Percentiles rank a stretch among this genome's conserved stretches.
Evolutionary conservation across 2,329 filamentous ascomycete genomes (phyloP).

Genomic region (Xylaria sp.): DNA sequence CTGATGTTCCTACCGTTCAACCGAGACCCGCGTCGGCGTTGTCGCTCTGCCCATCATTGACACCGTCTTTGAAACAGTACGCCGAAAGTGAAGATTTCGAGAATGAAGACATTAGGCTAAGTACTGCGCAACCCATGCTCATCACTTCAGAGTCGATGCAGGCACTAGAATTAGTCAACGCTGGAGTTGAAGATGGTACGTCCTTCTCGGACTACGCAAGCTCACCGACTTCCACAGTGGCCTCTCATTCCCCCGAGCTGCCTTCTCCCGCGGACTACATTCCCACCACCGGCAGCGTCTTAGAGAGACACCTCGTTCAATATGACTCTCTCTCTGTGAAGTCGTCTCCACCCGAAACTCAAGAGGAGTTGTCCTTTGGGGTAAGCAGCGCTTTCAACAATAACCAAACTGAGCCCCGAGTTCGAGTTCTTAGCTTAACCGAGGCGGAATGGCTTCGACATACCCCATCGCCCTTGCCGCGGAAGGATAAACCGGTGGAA

Average conservation of each 20-base stretch:
- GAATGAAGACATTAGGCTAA: constrained; percentile 47
- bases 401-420: constrained; percentile 19
- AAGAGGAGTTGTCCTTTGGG: constrained; percentile 29
- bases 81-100: constrained; percentile 50
- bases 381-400: constrained; percentile 27
- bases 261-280: constrained; percentile 47
- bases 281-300: constrained; percentile 48
- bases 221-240: constrained; percentile 44
- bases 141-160: constrained; percentile 47
- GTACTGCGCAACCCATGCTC: constrained; percentile 46
- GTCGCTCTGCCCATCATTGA: constrained; percentile 50
- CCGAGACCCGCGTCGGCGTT: constrained; percentile 45
- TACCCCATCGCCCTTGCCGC: constrained; percentile 45
- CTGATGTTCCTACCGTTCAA: constrained; percentile 44
- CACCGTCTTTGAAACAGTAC: constrained; percentile 49
- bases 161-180: constrained; percentile 40
- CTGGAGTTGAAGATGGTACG: constrained; percentile 36
- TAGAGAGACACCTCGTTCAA: constrained; percentile 47
- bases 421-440: constrained; percentile 40
- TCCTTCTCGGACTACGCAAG: constrained; percentile 48
- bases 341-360: constrained; percentile 36
- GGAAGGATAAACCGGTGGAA: constrained; percentile 29
- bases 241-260: constrained; percentile 42
- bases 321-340: constrained; percentile 42
- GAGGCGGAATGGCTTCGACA: constrained; percentile 50